phyloP scores from a whole-genome alignment of 2,329 filamentous ascomycete genomes.

The Aspergillus luchuensis region DNA sequence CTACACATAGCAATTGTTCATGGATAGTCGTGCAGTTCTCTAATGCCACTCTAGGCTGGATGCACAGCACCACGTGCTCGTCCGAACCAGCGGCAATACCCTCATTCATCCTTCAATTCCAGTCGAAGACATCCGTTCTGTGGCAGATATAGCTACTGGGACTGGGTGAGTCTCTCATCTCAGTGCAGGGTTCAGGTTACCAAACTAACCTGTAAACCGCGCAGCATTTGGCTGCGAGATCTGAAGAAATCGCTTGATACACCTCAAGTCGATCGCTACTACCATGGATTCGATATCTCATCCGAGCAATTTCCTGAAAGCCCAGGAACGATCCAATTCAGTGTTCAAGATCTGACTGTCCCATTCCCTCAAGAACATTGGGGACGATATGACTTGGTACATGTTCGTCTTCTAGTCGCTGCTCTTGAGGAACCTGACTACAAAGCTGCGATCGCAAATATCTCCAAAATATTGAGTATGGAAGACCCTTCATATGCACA shows the following conservation, averaged over 20 bases:
- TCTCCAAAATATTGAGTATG: constrained; percentile 12
- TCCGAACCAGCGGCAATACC: background rate
- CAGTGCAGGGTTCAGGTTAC: no score
- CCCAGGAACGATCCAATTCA: background rate
- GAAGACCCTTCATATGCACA: background rate
- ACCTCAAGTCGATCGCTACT: background rate
- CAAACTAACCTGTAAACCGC: background rate
- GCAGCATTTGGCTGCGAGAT: background rate
- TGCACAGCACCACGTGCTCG: background rate
- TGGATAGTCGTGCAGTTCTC: no score
- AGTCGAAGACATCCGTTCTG: background rate
- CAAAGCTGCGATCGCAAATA: constrained; percentile 12
- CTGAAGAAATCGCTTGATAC: background rate
- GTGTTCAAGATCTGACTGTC: background rate
- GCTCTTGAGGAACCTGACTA: constrained; percentile 22
- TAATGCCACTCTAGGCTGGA: background rate
- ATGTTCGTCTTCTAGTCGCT: constrained; percentile 27
- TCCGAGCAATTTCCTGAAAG: background rate
- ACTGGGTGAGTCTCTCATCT: background rate
- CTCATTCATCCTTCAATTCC: background rate
- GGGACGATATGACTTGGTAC: constrained; percentile 30
- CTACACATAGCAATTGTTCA: background rate
- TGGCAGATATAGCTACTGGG: background rate
- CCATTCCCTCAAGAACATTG: constrained; percentile 26
- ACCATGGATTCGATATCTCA: background rate